phyloP scores from a whole-genome alignment of 2,329 filamentous ascomycete species.

The Colletotrichum nymphaeae region DNA sequence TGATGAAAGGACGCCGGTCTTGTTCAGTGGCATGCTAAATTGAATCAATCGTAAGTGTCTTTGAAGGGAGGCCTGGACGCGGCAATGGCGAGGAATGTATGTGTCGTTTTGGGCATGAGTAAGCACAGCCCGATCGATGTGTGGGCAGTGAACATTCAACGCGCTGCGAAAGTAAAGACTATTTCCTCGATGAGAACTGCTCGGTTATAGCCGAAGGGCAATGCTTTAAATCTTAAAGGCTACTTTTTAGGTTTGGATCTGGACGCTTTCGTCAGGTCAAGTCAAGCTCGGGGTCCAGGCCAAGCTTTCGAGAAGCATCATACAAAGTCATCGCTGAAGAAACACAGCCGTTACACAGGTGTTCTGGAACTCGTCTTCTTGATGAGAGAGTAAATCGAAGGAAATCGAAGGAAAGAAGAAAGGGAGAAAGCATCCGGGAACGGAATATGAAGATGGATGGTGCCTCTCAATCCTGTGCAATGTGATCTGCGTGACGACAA shows the following conservation, averaged over 20 bases:
- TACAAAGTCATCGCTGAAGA: not conserved
- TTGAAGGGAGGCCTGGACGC: not conserved
- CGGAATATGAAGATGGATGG: not conserved
- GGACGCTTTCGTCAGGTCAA: slow-evolving; percentile 6
- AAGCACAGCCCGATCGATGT: not conserved
- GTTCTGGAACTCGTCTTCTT: not conserved
- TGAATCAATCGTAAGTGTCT: not conserved
- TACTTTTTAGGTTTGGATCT: not conserved
- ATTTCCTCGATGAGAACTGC: not conserved
- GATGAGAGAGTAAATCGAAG: not conserved
- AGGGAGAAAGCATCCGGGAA: not conserved
- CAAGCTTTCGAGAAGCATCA: not conserved
- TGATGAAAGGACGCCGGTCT: not conserved
- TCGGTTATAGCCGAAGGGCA: slow-evolving; percentile 15
- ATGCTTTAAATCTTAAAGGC: slow-evolving; percentile 13
- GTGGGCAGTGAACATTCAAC: not conserved
- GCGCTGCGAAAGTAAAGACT: not conserved
- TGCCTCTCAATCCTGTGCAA: not conserved
- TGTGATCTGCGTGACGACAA: not conserved
- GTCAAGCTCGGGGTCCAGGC: not conserved
- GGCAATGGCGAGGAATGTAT: not conserved
- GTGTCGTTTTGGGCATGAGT: not conserved
- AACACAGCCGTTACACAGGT: not conserved
- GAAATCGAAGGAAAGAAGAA: not conserved
- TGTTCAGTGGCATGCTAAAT: not conserved